Conservation (phyloP, 2,329 filamentous ascomycete species). For the Beauveria rudraprayagi region DNA sequence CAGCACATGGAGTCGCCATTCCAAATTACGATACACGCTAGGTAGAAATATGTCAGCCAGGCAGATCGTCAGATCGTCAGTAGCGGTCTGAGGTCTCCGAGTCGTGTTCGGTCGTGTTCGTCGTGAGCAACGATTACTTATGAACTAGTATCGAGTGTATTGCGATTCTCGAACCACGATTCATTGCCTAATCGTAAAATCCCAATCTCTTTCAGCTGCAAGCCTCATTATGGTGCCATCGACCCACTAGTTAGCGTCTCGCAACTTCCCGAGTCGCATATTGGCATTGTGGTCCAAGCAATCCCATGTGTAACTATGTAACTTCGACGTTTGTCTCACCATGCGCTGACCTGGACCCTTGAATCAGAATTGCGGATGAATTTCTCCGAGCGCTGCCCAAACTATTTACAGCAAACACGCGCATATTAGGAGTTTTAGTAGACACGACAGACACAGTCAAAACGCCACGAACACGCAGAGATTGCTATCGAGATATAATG, state of each 20-base stretch:
- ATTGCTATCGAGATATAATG: neutral
- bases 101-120: no score
- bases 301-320: no score
- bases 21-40: neutral
- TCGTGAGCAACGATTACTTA: no score
- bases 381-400: neutral
- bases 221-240: conserved; percentile 9
- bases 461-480: neutral
- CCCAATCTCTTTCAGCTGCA: neutral
- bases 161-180: neutral
- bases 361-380: neutral
- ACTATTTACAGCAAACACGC: neutral
- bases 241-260: neutral
- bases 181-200: neutral
- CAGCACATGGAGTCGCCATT: neutral
- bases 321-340: neutral
- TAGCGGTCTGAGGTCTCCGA: neutral
- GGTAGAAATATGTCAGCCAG: no score
- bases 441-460: neutral
- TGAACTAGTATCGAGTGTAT: no score
- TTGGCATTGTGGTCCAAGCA: neutral
- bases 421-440: neutral
- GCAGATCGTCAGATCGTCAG: neutral
- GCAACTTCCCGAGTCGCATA: neutral
- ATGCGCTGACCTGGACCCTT: neutral